Evolutionary conservation across 805 yeast species (phyloP), one percentile per base, ranked within the genome.

Genomic region (Saccharomycopsis microspora): DNA sequence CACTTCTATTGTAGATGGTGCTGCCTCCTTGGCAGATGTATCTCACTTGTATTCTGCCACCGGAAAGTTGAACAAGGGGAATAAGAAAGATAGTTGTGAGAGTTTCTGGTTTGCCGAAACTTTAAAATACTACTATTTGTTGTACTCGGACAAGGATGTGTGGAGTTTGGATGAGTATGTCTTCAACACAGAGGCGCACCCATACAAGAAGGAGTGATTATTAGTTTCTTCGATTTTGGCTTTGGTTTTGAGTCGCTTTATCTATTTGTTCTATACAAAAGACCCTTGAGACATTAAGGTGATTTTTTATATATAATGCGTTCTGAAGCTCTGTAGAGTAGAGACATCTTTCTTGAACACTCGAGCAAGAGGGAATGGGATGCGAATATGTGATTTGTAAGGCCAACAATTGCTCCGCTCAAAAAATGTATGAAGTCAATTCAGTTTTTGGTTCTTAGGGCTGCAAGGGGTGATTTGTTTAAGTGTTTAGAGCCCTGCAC

Each of bases 151-250:
- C 34, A 67, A 65, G 5, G 60, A 68, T 9, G 60, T 65, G 10
- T 63, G 69, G 58, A 67, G 72, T 40, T 59, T 75, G 49, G 79
- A 76, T 54, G 75, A 77, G 37, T 76, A 68, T 59, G 74, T 80
- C 0, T 70, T 72, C 54, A 79, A 80, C 45, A 72, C 81, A 2
- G 80, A 78, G 52, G 85, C 84, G 0, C 86, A 80, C 59, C 76
- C 83, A 2, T 64, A 80, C 49, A 63, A 56, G 46, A 61, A 54
- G 11, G 11, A 39, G 28, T 39, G 9, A 19, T 39, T 3, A 39
- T 39, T n/a, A 39, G 9, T 9, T 39, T 39, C 19, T 19, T 19
- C 2, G 19, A 2, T 19, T 19, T 19, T 19, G 19, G 19, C 11
- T 39, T n/a, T 39, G 28, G 8, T 39, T 39, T 10, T 39, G 9